Evolutionary conservation across 2,329 filamentous ascomycete genomes (phyloP).

Genomic region (Sclerotinia minor): DNA sequence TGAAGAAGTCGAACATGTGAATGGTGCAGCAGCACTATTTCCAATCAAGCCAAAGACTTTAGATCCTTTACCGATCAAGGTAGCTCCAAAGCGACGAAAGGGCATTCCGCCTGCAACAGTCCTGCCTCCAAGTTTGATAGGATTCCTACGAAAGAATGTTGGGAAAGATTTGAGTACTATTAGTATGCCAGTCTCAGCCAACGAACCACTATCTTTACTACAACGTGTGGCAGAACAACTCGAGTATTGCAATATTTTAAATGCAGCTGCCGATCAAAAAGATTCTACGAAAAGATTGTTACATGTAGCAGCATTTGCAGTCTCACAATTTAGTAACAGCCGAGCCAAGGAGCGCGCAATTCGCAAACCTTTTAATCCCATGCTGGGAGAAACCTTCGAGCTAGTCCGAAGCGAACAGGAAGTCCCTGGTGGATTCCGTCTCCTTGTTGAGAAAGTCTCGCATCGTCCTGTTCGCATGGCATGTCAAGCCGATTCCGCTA

Average conservation of each 20-base stretch:
- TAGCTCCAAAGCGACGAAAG: conserved; percentile 63
- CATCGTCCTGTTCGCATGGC: conserved; percentile 91
- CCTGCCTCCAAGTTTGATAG: conserved; percentile 84
- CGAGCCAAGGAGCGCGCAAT: conserved; percentile 88
- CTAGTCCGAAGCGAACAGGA: conserved; percentile 81
- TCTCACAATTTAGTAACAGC: conserved; percentile 79
- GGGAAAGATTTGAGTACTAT: conserved; percentile 97
- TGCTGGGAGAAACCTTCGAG: conserved; percentile 94
- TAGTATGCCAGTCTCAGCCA: conserved; percentile 95
- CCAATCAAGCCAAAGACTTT: conserved; percentile 75
- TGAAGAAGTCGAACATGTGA: conserved; percentile 47
- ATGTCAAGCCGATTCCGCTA: conserved; percentile 82
- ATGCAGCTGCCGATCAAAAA: conserved; percentile 66
- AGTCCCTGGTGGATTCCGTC: conserved; percentile 71
- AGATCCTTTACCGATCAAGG: conserved; percentile 70
- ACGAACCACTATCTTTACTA: conserved; percentile 85
- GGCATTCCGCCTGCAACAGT: conserved; percentile 74
- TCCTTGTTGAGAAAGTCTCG: conserved; percentile 92
- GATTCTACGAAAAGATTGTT: conserved; percentile 69
- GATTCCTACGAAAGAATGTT: conserved; percentile 94
- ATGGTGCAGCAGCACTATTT: conserved; percentile 69
- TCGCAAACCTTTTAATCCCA: conserved; percentile 95
- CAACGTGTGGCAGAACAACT: conserved; percentile 88
- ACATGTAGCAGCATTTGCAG: conserved; percentile 84
- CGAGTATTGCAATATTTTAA: conserved; percentile 84